Evolutionary conservation across 352 stramenopile species (phyloP).

Genomic region (Phytophthora kernoviae): DNA sequence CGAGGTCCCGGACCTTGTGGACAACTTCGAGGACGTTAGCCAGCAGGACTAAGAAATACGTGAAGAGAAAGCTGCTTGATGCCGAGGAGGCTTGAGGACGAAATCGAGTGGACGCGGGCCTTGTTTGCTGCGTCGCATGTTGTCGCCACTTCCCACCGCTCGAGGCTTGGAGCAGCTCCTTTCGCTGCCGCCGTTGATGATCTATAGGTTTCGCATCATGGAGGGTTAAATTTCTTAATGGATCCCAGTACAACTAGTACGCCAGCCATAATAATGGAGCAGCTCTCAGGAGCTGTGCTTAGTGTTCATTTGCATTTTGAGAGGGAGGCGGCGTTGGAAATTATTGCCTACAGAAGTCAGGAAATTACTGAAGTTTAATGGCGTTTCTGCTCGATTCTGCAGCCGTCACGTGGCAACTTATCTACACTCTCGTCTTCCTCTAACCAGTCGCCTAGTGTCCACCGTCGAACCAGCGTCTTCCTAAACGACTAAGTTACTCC

Average conservation of each 20-base stretch:
- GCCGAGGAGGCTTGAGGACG: constrained; percentile 5
- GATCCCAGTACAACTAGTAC: constrained; percentile 68
- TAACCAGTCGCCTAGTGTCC: constrained; percentile 1
- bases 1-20: constrained; percentile 97
- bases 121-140: constrained; percentile 1
- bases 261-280: constrained; percentile 51
- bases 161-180: constrained; percentile 10
- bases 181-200: constrained; percentile 29
- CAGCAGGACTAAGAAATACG: constrained; percentile 80
- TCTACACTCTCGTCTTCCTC: constrained; percentile 6
- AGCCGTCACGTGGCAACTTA: constrained; percentile 13
- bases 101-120: constrained; percentile 2
- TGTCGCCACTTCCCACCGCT: constrained; percentile 3
- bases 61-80: constrained; percentile 16
- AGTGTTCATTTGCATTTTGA: constrained; percentile 24
- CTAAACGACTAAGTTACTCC: constrained; percentile 51
- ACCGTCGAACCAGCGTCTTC: background rate
- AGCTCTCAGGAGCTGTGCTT: constrained; percentile 19
- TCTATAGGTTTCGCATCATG: constrained; percentile 52
- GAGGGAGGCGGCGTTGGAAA: background rate
- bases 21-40: constrained; percentile 98
- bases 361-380: background rate
- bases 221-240: constrained; percentile 44
- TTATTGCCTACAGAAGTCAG: background rate
- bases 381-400: constrained; percentile 16